A percentile compares a stretch with the other conserved stretches of the same genome.
Evolutionary conservation across 176 grass and related monocot genomes (phyloP).

Genomic region (Oryza punctata): DNA sequence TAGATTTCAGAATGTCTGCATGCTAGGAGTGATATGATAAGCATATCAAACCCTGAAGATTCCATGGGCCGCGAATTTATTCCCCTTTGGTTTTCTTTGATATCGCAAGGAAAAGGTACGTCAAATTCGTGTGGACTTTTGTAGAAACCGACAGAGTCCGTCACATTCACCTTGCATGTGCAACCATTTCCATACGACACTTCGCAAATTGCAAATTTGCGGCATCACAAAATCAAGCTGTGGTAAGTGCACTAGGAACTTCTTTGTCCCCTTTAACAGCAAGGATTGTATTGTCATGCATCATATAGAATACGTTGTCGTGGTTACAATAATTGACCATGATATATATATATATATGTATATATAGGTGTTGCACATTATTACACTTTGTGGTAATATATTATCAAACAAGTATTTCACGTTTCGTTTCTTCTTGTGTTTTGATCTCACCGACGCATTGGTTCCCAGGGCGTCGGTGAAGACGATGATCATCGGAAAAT

Average conservation of each 20-base stretch:
- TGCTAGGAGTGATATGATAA: background rate
- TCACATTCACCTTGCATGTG: background rate
- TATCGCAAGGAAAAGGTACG: background rate
- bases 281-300: background rate
- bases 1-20: background rate
- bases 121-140: background rate
- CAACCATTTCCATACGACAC: background rate
- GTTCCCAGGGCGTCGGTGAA: slow-evolving; percentile 37
- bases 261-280: background rate
- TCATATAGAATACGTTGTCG: background rate
- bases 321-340: background rate
- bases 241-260: background rate
- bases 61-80: background rate
- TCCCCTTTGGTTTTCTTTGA: background rate
- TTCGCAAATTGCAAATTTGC: too few relatives aligned
- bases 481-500: background rate
- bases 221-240: background rate
- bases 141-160: background rate
- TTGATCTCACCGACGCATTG: background rate
- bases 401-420: background rate
- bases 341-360: background rate
- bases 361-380: background rate
- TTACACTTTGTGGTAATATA: background rate
- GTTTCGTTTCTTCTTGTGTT: background rate
- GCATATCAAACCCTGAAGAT: background rate